phyloP scores from a whole-genome alignment of 2,329 filamentous ascomycete genomes.

The Talaromyces amestolkiae region DNA sequence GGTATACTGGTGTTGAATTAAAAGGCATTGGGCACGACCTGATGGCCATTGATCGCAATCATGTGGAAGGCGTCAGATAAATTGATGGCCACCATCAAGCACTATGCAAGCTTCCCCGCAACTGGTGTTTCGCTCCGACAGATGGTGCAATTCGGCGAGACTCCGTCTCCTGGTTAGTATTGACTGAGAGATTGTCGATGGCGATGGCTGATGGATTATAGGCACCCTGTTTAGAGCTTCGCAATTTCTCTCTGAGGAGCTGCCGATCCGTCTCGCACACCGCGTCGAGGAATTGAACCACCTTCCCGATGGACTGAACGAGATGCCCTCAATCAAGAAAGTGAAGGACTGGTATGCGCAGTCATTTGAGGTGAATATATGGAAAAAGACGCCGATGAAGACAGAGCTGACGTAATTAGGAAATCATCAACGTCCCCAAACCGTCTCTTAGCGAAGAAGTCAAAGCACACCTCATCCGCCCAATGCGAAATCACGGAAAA shows the following conservation, averaged over 20 bases:
- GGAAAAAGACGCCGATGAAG: constrained; percentile 23
- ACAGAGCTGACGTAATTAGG: constrained; percentile 45
- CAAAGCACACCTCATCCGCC: constrained; percentile 68
- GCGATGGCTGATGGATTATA: constrained; percentile 37
- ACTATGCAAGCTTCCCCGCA: constrained; percentile 95
- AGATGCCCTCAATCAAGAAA: constrained; percentile 94
- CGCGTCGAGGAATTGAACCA: constrained; percentile 91
- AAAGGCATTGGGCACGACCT: constrained; percentile 12
- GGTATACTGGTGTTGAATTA: not conserved
- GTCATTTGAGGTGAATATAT: constrained; percentile 79
- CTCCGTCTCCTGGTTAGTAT: constrained; percentile 75
- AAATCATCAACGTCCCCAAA: constrained; percentile 83
- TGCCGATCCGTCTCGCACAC: constrained; percentile 93
- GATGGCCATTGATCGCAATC: constrained; percentile 23
- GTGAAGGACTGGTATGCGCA: constrained; percentile 99
- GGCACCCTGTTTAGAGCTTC: constrained; percentile 96
- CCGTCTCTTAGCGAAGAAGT: constrained; percentile 74
- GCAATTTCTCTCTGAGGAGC: constrained; percentile 96
- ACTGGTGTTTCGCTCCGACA: constrained; percentile 94
- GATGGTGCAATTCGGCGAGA: constrained; percentile 98
- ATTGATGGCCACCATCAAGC: constrained; percentile 95
- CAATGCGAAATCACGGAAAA: constrained; percentile 53
- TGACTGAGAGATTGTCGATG: not conserved
- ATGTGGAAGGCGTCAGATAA: constrained; percentile 94
- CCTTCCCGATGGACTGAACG: constrained; percentile 90